Evolutionary conservation across 768 basidiomycete genomes (phyloP).

Genomic region (Paxillus rubicundulus): DNA sequence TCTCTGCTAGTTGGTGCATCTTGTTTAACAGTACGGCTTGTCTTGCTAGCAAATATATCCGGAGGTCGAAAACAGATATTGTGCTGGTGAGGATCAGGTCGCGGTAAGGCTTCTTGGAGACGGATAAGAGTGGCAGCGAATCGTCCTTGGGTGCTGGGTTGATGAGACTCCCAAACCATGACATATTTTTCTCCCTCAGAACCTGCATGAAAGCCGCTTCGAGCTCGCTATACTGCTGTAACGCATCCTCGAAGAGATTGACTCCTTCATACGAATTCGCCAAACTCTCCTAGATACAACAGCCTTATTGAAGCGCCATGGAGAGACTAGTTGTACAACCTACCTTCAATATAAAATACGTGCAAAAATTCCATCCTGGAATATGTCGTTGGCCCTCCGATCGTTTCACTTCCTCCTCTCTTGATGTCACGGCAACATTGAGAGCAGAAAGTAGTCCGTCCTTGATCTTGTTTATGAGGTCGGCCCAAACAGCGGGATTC

Average conservation of each 20-base stretch:
- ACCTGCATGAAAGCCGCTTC: constrained; percentile 79
- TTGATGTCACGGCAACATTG: constrained; percentile 68
- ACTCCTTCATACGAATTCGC: constrained; percentile 91
- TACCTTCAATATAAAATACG: constrained; percentile 94
- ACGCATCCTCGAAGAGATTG: constrained; percentile 84
- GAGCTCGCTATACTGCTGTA: constrained; percentile 87
- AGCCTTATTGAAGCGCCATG: neutral
- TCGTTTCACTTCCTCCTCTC: constrained; percentile 88
- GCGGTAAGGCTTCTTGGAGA: constrained; percentile 79
- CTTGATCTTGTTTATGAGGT: constrained; percentile 84
- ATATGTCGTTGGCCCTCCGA: constrained; percentile 87
- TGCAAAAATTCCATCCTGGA: constrained; percentile 99
- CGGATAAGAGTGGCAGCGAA: constrained; percentile 73
- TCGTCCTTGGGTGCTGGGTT: constrained; percentile 71
- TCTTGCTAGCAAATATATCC: constrained; percentile 84
- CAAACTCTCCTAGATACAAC: constrained; percentile 74
- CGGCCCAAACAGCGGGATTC: constrained; percentile 83
- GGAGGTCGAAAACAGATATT: constrained; percentile 92
- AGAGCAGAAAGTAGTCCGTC: constrained; percentile 86
- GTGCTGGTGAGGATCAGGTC: constrained; percentile 86
- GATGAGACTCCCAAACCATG: constrained; percentile 90
- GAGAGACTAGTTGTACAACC: constrained; percentile 13
- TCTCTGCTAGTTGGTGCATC: constrained; percentile 64
- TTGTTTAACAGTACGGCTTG: constrained; percentile 78
- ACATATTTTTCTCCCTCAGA: constrained; percentile 75